phyloP scores from a whole-genome alignment of 768 basidiomycete species.

The Leccinum ochraceum region DNA sequence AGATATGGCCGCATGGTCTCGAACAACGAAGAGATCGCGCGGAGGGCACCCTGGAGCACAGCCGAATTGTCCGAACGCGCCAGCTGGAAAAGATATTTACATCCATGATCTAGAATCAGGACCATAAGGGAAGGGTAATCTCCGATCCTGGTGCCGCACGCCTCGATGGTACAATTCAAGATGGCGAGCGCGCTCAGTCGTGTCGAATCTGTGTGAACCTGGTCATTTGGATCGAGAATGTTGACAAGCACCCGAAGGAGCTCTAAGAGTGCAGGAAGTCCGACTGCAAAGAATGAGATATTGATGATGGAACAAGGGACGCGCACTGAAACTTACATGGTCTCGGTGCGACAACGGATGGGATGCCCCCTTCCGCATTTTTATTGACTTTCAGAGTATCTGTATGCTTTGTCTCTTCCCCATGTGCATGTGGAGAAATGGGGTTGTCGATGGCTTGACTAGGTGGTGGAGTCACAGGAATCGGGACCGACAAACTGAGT shows the following conservation, averaged over 20 bases:
- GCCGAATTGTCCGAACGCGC: constrained; percentile 85
- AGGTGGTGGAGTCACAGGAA: constrained; percentile 30
- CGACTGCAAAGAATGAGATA: constrained; percentile 49
- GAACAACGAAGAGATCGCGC: constrained; percentile 86
- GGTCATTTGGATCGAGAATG: constrained; percentile 92
- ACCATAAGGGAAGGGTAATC: constrained; percentile 74
- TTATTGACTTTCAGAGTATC: not conserved
- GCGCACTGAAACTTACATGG: constrained; percentile 22
- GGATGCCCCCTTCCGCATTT: constrained; percentile 37
- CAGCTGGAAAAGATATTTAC: constrained; percentile 96
- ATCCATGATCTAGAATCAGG: constrained; percentile 85
- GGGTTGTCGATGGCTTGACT: constrained; percentile 20
- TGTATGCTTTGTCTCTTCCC: constrained; percentile 10
- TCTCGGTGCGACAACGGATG: constrained; percentile 16
- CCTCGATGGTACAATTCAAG: constrained; percentile 85
- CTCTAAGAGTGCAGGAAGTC: constrained; percentile 89
- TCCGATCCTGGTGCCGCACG: constrained; percentile 73
- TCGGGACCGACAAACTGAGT: constrained; percentile 59
- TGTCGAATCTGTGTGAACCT: constrained; percentile 95
- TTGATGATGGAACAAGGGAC: not conserved
- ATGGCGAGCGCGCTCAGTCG: constrained; percentile 86
- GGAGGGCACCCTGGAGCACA: constrained; percentile 77
- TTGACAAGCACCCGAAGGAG: constrained; percentile 93
- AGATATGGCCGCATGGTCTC: constrained; percentile 83
- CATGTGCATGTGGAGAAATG: constrained; percentile 10